These are phyloP conservation scores for Termitomyces sp. DNA, from an alignment of 768 basidiomycete genomes.

Conservation along the genomic window DNA sequence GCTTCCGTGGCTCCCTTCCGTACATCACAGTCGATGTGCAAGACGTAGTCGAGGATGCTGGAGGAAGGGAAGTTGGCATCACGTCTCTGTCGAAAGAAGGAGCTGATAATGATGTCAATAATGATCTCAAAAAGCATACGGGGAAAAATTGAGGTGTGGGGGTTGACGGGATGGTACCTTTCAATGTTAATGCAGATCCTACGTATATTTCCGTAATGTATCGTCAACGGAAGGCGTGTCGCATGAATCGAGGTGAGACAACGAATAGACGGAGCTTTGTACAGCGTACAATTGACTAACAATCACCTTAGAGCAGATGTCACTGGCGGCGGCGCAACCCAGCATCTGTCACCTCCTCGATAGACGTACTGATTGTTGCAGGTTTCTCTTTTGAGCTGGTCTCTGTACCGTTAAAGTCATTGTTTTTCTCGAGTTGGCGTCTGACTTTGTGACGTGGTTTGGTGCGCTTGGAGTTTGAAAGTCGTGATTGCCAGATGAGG, in stretches of 20 bases:
- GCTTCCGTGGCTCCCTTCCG: conserved; percentile 54
- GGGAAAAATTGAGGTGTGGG: conserved; percentile 71
- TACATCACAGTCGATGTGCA: conserved; percentile 71
- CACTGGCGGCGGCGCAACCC: conserved; percentile 29
- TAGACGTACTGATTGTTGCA: conserved; percentile 11
- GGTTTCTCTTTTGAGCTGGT: not conserved
- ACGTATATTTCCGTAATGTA: conserved; percentile 38
- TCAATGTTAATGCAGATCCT: conserved; percentile 57
- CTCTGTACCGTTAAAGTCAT: conserved; percentile 18
- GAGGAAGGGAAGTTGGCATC: conserved; percentile 16
- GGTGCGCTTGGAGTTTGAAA: conserved; percentile 19
- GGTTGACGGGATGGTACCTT: conserved; percentile 83
- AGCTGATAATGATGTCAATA: conserved; percentile 1
- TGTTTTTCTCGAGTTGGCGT: conserved; percentile 35
- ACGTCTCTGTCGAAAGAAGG: conserved; percentile 28
- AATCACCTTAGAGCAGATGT: conserved; percentile 3
- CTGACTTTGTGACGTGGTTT: conserved; percentile 16
- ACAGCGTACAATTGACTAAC: not conserved
- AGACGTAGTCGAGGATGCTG: conserved; percentile 41
- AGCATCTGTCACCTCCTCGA: conserved; percentile 14
- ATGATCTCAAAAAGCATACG: conserved; percentile 30
- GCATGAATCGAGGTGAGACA: not conserved
- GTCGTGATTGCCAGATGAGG: conserved; percentile 67
- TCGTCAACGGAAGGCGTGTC: not conserved
- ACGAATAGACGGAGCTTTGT: not conserved